Conservation (phyloP, 2,329 filamentous ascomycete genomes). For the Paecilomyces sp. region DNA sequence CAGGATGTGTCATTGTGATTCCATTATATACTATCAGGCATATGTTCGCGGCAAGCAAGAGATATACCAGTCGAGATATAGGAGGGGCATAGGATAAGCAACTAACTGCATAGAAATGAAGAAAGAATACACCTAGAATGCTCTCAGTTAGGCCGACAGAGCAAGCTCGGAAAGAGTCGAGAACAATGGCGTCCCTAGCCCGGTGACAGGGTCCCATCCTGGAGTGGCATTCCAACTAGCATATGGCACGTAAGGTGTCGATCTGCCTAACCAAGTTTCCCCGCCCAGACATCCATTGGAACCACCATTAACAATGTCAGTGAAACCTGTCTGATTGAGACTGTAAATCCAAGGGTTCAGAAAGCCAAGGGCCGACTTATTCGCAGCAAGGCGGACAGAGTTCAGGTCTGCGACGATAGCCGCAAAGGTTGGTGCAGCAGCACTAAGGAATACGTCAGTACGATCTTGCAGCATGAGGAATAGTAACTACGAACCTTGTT, state of each 20-base stretch:
- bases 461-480: background rate
- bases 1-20: too few species aligned
- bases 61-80: background rate
- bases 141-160: background rate
- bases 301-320: constrained; percentile 42
- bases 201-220: constrained; percentile 37
- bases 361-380: constrained; percentile 50
- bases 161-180: constrained; percentile 12
- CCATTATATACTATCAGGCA: background rate
- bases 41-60: background rate
- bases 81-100: background rate
- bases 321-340: constrained; percentile 37
- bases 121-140: background rate
- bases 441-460: constrained; percentile 24
- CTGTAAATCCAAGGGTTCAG: constrained; percentile 57
- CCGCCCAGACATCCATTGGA: constrained; percentile 39
- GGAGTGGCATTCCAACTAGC: constrained; percentile 45
- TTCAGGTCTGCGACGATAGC: constrained; percentile 60
- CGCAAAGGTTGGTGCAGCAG: constrained; percentile 57
- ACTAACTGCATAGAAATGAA: background rate
- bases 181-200: constrained; percentile 29
- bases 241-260: constrained; percentile 32
- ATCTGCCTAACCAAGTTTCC: constrained; percentile 25
- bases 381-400: constrained; percentile 51
- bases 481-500: constrained; percentile 29